phyloP scores from a whole-genome alignment of 2,329 filamentous ascomycete species.

The Lasiodiplodia sp. region DNA sequence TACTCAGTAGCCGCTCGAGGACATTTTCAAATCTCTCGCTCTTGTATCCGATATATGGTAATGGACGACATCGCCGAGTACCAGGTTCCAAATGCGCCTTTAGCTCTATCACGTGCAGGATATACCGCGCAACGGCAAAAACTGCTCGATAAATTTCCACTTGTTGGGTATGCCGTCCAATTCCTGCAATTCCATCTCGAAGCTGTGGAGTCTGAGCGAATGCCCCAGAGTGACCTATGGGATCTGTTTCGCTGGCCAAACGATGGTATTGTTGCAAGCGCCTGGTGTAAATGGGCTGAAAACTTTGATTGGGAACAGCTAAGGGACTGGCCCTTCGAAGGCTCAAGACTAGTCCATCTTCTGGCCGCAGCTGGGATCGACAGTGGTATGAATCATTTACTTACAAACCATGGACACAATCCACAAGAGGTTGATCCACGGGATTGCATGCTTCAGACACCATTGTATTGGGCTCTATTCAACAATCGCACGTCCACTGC shows the following conservation, averaged over 20 bases:
- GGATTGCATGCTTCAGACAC: too few species aligned
- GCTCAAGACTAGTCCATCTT: too few species aligned
- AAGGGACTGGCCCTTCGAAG: too few species aligned
- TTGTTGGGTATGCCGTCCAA: background rate
- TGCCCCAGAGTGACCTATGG: background rate
- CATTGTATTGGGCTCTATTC: too few species aligned
- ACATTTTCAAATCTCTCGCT: background rate
- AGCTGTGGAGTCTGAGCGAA: background rate
- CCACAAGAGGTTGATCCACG: too few species aligned
- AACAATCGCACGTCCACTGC: too few species aligned
- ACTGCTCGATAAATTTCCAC: background rate
- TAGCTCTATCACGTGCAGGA: accelerated
- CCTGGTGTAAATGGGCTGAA: too few species aligned
- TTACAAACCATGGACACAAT: too few species aligned
- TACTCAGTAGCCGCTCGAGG: background rate
- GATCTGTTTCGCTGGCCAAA: background rate
- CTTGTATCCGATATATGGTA: background rate
- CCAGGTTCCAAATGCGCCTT: too few species aligned
- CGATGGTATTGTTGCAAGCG: background rate
- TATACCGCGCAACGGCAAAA: accelerated
- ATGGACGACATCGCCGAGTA: background rate
- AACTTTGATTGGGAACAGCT: accelerated
- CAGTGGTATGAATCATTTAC: too few species aligned
- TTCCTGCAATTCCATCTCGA: background rate
- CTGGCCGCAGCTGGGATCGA: too few species aligned